Evolutionary conservation across 1,284 basidiomycete species (phyloP).

Genomic region (Boletus sp.): DNA sequence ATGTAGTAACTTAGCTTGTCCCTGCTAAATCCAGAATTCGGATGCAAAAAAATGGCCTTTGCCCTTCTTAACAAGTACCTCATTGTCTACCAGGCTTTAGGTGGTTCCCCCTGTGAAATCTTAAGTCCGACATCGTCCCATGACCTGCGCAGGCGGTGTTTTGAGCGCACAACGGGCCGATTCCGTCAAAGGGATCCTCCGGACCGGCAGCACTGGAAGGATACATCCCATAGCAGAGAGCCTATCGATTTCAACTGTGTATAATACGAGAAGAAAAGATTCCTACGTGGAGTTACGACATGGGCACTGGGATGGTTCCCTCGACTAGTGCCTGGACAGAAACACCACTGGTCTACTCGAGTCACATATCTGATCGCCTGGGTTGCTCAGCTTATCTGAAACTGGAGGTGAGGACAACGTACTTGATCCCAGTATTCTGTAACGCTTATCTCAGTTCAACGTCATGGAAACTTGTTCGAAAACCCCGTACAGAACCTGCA

Average conservation of each 20-base stretch:
- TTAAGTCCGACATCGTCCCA: constrained; percentile 47
- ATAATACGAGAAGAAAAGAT: not conserved
- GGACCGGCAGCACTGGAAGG: constrained; percentile 3
- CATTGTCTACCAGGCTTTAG: constrained; percentile 68
- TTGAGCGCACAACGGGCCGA: not conserved
- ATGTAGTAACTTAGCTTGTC: constrained; percentile 54
- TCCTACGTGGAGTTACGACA: constrained; percentile 2
- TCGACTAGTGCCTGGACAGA: constrained; percentile 44
- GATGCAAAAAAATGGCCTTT: constrained; percentile 14
- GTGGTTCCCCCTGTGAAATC: constrained; percentile 64
- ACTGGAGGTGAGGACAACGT: constrained; percentile 49
- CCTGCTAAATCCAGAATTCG: constrained; percentile 1
- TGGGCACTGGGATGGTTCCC: constrained; percentile 5
- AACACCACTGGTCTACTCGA: constrained; percentile 61
- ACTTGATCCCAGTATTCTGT: not conserved
- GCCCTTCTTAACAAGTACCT: constrained; percentile 74
- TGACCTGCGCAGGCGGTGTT: not conserved
- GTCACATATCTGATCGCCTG: constrained; percentile 48
- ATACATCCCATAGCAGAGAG: not conserved
- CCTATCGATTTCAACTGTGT: not conserved
- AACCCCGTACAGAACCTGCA: constrained; percentile 55
- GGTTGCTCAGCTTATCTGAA: constrained; percentile 59
- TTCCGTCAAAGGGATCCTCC: not conserved
- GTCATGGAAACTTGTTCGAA: not conserved
- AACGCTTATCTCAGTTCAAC: constrained; percentile 1